Evolutionary conservation across 176 grass and related monocot genomes (phyloP), one percentile per base, ranked within the genome.

Genomic region (Triticum turgidum): DNA sequence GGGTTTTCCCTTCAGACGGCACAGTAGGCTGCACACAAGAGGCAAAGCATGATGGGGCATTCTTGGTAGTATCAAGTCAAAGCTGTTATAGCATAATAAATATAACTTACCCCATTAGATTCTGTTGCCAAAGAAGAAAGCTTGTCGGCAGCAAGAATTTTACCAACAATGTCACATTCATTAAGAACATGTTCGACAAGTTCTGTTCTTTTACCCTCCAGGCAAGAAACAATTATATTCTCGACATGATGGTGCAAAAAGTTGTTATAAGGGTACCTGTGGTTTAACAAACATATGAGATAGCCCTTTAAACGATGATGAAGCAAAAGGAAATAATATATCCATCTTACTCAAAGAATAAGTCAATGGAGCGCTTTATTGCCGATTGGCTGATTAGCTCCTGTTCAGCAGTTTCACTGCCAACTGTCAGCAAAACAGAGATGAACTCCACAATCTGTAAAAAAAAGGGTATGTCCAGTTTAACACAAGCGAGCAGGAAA

Each of bases 171-270:
- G 75, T 91, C 81, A 81, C 97, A 99, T 20, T 99, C 92, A 54
- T 92, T 85, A 83, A 97, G 87, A 86, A 97, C 87, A 89, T 99
- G 97, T 39, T 97, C 97, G 80, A 97, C 87, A 59, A 99, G 83
- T 82, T 88, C 87, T 80, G 29, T 80, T 86, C 84, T 92, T 91
- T 90, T 94, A 89, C 90, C 81, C 90, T 96, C 97, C 72, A 99
- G 90, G 79, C 97, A 99, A 61, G 97, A 94, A 72, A 94, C 90
- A 79, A 97, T 83, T 76, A 97, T 90, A 84, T 93, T 96, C 89
- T 96, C 97, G 51, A 99, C 94, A 86, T 99, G 92, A 56, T 99
- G 94, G 68, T 97, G 97, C 88, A 99, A 84, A 87, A 99, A 99
- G 64, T 99, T 99, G 82, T 99, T 99, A 83, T 90, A 99, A 11